Percentiles rank a stretch among this genome's conserved stretches.
phyloP scores from a whole-genome alignment of 2,329 filamentous ascomycete species.

The Trichoderma sp. region DNA sequence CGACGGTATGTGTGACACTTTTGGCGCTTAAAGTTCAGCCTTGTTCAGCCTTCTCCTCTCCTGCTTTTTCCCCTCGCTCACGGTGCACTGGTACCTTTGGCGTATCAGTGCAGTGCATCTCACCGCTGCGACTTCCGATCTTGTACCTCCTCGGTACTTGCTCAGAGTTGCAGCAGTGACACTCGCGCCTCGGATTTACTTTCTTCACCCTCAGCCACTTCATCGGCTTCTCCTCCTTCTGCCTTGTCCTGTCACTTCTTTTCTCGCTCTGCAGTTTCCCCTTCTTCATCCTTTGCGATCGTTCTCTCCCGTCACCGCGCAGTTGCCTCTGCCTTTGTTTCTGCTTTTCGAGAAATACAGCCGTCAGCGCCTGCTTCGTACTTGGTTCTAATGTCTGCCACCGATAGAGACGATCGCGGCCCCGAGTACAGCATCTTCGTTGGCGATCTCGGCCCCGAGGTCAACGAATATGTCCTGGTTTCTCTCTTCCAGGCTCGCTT shows the following conservation, averaged over 20 bases:
- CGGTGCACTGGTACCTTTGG: background rate
- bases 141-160: constrained; percentile 19
- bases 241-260: background rate
- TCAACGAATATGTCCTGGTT: constrained; percentile 97
- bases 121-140: background rate
- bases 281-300: background rate
- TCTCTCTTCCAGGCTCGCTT: constrained; percentile 97
- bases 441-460: constrained; percentile 94
- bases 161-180: constrained; percentile 19
- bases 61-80: background rate
- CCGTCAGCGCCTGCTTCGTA: background rate
- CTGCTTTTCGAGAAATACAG: background rate
- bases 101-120: constrained; percentile 4
- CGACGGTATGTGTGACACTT: constrained; percentile 65
- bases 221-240: background rate
- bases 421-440: constrained; percentile 98
- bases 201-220: constrained; percentile 18
- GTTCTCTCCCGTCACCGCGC: background rate
- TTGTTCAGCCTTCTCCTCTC: background rate
- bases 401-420: constrained; percentile 80
- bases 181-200: constrained; percentile 24
- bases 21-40: background rate
- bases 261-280: background rate
- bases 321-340: background rate
- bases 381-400: constrained; percentile 20